Base-by-base conservation (phyloP, 768 basidiomycete genomes). In the Lentinula aciculospora region DNA sequence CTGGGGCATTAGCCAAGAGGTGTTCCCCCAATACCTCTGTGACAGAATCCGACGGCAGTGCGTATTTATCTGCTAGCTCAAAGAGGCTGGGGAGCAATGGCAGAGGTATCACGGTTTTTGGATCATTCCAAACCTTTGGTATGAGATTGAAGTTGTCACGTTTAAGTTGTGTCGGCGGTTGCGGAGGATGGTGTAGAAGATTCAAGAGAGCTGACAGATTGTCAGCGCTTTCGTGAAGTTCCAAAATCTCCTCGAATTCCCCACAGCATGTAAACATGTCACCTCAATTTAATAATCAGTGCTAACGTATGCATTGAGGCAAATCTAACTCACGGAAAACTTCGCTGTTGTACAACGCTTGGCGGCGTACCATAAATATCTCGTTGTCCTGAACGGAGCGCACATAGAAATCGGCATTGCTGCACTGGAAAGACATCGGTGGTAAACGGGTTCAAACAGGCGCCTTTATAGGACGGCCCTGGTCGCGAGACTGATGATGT, bases 191-290 rank as follows among this genome's bases (percentile, higher is more conserved):
- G 66, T 88, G 83, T 42, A 89, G 65, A 34, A 89, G 69, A 25
- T 74, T 73, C 44, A 89, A 72, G 15, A 89, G 74, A 10, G 79
- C 69, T 47, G 72, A 69, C 10, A 89, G 67, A 25, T 73, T 68
- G 19, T 72, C 69, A 19, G 79, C 73, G 12, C 76, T 67, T 66
- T 89, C 88, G 54, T 81, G 73, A 25, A 89, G 66, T 59, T 84
- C 81, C 13, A 88, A 68, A n/a, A 64, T 65, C 53, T 75, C 55
- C 12, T 69, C 65, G 34, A 57, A 54, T n/a, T 56, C 60, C 51
- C 82, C 78, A 60, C 85, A 86, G 60, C 79, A 79, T 25, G 74
- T 69, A 66, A 89, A 88, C 88, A 89, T 89, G 65, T 86, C 78
- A 27, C 77, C 87, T 88, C 29, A 55, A 44, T 39, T 39, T 42